Conservation (phyloP, 371 early-diverging fungal species). For the Rhizopus delemar region DNA sequence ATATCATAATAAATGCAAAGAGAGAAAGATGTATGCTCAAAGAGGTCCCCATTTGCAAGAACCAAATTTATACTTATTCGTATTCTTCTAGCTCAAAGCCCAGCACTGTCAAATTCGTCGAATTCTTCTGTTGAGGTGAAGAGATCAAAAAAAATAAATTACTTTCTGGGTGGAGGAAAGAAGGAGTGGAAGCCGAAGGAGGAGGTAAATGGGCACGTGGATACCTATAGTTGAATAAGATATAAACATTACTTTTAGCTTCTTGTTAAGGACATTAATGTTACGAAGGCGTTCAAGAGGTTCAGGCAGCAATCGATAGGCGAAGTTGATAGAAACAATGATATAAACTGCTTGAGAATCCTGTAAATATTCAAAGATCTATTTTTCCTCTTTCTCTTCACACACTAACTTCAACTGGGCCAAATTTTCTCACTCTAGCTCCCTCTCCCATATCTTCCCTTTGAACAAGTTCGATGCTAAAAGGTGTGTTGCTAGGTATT, state of each 20-base stretch:
- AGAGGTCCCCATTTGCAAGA: too few relatives aligned
- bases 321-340: neutral
- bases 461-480: neutral
- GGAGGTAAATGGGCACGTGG: neutral
- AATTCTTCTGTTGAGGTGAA: too few relatives aligned
- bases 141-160: neutral
- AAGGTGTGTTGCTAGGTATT: neutral
- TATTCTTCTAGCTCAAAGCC: too few relatives aligned
- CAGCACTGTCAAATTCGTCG: too few relatives aligned
- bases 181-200: conserved; percentile 9
- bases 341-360: conserved; percentile 4
- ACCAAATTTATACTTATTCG: too few relatives aligned
- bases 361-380: conserved; percentile 36
- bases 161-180: too few relatives aligned
- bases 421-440: conserved; percentile 6
- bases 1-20: too few relatives aligned
- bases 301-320: neutral
- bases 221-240: conserved; percentile 8
- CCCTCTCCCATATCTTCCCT: neutral
- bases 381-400: conserved; percentile 10
- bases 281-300: neutral
- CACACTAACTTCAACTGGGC: conserved; percentile 3
- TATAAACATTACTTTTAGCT: neutral
- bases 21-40: too few relatives aligned
- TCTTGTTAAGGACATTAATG: neutral